These are phyloP conservation scores for Boletus reticuloceps DNA, from an alignment of 768 basidiomycete genomes.

Conservation along the genomic window DNA sequence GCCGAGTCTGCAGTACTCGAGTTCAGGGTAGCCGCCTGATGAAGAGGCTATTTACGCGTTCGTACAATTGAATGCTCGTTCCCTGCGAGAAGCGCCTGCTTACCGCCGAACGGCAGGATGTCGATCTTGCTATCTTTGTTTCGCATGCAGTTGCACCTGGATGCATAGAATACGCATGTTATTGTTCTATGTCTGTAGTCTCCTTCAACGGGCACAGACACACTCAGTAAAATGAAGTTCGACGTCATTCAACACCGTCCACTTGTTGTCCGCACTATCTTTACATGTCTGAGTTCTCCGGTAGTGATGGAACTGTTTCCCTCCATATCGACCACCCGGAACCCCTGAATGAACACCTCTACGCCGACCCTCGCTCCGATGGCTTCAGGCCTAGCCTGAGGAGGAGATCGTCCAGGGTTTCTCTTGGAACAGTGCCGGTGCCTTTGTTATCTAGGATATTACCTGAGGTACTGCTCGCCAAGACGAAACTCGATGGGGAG, in stretches of 20 bases:
- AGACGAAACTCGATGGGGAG: no score
- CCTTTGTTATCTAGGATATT: no score
- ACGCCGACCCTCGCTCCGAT: no score
- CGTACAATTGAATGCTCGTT: not conserved
- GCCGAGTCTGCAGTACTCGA: conserved; percentile 26
- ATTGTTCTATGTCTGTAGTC: not conserved
- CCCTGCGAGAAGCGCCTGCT: not conserved
- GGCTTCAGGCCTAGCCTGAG: no score
- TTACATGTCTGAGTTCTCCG: no score
- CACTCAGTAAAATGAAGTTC: not conserved
- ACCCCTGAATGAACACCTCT: no score
- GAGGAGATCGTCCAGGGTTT: no score
- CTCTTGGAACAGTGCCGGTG: no score
- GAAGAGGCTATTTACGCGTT: not conserved
- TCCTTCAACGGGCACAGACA: conserved; percentile 11
- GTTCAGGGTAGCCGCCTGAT: conserved; percentile 17
- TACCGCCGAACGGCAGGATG: not conserved
- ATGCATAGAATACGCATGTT: not conserved
- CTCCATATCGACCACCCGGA: no score
- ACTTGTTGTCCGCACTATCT: no score
- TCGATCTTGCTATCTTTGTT: not conserved
- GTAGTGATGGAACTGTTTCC: no score
- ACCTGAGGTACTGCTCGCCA: no score
- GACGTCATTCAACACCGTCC: not conserved
- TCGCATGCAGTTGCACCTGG: not conserved